Evolutionary conservation across 768 basidiomycete species (phyloP), one percentile per base, ranked within the genome.

Genomic region (Calocera viscosa): DNA sequence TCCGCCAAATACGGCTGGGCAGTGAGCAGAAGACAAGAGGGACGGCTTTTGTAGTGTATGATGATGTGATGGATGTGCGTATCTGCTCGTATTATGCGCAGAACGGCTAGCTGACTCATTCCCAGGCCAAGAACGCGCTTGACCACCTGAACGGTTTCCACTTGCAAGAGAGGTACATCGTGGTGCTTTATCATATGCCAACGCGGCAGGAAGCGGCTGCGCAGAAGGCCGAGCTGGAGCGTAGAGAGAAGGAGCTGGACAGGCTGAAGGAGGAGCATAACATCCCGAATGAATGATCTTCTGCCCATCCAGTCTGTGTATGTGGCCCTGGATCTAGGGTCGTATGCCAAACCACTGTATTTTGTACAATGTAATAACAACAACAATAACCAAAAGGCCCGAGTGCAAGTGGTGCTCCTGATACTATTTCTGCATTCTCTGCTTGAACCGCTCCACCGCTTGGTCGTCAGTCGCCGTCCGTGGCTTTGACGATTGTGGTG

Each of bases 81-180:
- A 11, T 11, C 8, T 39, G 3, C 72, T 86, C 80, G 16, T 34
- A 33, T 16, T 17, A 28, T 26, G 12, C 30, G 40, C 49, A 64
- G n/a, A 64, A 28, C 64, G 38, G 63, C 33, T 24, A 47, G 22
- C 49, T 67, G 30, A 24, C 65, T 67, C 39, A 30, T 67, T 35
- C n/a, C 22, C 73, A 96, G 91, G 95, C 95, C 24, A 95, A 96
- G 77, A 94, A 94, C 73, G 95, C 95, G 0, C 84, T 96, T 67
- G 94, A 94, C 74, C 94, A 96, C 76, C 77, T 98, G 73, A 98
- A 98, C 72, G 95, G 95, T 49, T 99, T 99, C 80, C 95, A 99
- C 79, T 76, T 99, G 67, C 93, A 94, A 79, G 95, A 96, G 77
- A 89, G 95, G 28, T 99, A 98, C 77, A 95, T 99, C 65, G 95